Percentiles rank a stretch among this genome's conserved stretches.
phyloP scores from a whole-genome alignment of 129 eudicot species.

The Saposhnikovia divaricata region DNA sequence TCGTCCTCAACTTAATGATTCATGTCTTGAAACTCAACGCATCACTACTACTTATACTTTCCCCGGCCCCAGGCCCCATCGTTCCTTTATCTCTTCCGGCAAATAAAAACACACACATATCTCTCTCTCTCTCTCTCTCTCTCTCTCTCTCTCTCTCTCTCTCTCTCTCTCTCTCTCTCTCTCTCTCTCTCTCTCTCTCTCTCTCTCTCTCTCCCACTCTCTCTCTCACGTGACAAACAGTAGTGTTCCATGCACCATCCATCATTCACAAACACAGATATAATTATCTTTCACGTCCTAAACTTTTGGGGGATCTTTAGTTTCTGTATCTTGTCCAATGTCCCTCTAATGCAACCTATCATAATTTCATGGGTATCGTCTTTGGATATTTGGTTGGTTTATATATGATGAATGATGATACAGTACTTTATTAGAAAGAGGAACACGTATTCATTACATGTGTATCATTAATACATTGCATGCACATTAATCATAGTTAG shows the following conservation, averaged over 20 bases:
- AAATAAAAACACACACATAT: too few species aligned
- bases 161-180: background rate
- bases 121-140: background rate
- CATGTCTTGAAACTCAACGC: constrained; percentile 1
- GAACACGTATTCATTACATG: background rate
- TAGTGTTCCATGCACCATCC: background rate
- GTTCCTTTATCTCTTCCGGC: too few species aligned
- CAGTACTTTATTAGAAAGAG: background rate
- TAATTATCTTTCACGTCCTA: background rate
- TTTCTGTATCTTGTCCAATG: background rate
- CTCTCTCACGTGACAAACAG: background rate
- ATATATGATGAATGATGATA: too few species aligned
- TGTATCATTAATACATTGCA: background rate
- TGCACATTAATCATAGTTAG: background rate
- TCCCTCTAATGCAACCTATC: background rate
- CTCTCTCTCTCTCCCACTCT: background rate
- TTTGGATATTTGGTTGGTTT: too few species aligned
- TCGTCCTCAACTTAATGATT: background rate
- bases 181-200: background rate
- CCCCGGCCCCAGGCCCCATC: background rate
- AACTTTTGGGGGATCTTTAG: background rate
- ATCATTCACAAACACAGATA: background rate
- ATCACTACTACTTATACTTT: background rate
- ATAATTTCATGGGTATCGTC: background rate
- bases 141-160: background rate